Conservation (phyloP, 2,329 filamentous ascomycete genomes). For the Ilyonectria robusta region DNA sequence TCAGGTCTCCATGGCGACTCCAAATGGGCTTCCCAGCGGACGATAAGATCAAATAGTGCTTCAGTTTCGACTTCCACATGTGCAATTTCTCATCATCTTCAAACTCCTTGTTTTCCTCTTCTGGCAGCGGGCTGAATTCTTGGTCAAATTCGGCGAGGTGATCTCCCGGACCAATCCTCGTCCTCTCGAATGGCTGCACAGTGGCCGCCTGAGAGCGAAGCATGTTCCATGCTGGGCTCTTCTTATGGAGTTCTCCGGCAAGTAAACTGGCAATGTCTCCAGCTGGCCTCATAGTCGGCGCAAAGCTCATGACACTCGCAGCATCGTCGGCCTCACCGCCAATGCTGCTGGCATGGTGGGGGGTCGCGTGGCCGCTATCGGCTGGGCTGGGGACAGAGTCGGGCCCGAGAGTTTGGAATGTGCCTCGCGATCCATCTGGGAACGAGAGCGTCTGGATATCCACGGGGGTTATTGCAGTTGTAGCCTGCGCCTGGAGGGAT, state of each 20-base stretch:
- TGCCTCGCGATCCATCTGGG: slow-evolving; percentile 77
- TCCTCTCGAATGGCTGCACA: slow-evolving; percentile 72
- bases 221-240: slow-evolving; percentile 78
- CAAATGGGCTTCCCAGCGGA: slow-evolving; percentile 98
- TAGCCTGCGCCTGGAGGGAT: slow-evolving; percentile 75
- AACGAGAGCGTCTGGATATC: slow-evolving; percentile 85
- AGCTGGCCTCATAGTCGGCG: slow-evolving; percentile 72
- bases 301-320: slow-evolving; percentile 76
- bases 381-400: slow-evolving; percentile 55
- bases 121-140: slow-evolving; percentile 84
- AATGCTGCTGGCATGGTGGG: slow-evolving; percentile 50
- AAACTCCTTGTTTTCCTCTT: slow-evolving; percentile 59
- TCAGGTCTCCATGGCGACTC: slow-evolving; percentile 92
- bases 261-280: slow-evolving; percentile 88
- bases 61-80: slow-evolving; percentile 91
- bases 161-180: slow-evolving; percentile 61
- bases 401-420: slow-evolving; percentile 63
- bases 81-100: slow-evolving; percentile 73
- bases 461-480: slow-evolving; percentile 86
- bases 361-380: slow-evolving; percentile 59
- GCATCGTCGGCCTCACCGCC: slow-evolving; percentile 71
- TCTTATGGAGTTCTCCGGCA: slow-evolving; percentile 76
- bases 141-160: slow-evolving; percentile 76
- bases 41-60: slow-evolving; percentile 97
- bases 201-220: slow-evolving; percentile 74